Evolutionary conservation across 352 stramenopile genomes (phyloP), one percentile per base, ranked within the genome.

Genomic region (Phytopythium chamaehyphon): DNA sequence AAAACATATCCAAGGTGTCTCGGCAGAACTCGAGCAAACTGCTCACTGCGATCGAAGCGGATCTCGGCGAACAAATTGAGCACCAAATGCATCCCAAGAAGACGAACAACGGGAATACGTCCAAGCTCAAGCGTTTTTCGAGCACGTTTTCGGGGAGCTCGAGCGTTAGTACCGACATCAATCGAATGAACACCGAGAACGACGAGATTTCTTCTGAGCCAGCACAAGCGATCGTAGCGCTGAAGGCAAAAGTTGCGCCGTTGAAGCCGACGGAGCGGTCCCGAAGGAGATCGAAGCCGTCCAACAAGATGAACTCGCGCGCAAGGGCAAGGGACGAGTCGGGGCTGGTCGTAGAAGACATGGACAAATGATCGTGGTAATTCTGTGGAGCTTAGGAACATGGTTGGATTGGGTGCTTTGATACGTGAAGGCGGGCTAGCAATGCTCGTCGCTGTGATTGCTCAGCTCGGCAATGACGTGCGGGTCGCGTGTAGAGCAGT

Each of bases 1-100:
- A 75, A 37, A 55, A 64, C 18, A 51, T 73, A 2, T 61, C 53
- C 0, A 44, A 65, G 18, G 10, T 76, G 1, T 73, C 65, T 1
- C 57, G 53, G 2, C 51, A 77, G 38, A 57, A 42, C 5, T 68
- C 46, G 24, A 64, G 47, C 11, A 59, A 64, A 16, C 40, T 71
- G 26, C 52, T 68, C 11, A 49, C 53, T 8, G 66, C 61, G 11
- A 71, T 73, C 39, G 63, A 76, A 23, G 51, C 64, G 15, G 67
- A 73, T 24, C 45, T 71, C 0, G 57, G 47, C 21, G 59, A 48
- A 14, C 60, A 73, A 43, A n/a, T 73, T 8, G 40, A 59, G 6
- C 15, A 35, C 15, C 39, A 51, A 6, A 37, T 61, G 1, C 38
- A 24, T 1, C 6, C 2, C 3, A 59, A 53, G 22, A 49, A 49